Base-by-base conservation (phyloP, 768 basidiomycete genomes). In the Hygrocybe coccinea region DNA sequence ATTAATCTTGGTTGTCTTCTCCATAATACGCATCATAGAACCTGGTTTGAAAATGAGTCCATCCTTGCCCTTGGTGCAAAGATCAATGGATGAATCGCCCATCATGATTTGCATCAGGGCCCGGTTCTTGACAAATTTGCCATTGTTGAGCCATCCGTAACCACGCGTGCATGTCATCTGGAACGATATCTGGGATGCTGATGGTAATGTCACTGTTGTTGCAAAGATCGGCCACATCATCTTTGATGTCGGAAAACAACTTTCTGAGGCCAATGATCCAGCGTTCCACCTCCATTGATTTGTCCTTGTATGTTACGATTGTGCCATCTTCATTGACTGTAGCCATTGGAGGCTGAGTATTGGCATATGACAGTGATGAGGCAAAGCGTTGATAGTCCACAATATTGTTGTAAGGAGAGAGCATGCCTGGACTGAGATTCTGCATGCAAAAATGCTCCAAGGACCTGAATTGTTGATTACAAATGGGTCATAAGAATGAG, bases 131-230 rank as follows among this genome's bases (percentile, higher is more conserved):
- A 24, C 11, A 22, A 46, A 46, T 12, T 19, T 22, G 11, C 44
- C 44, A 7, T 46, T n/a, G 21, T 46, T 22, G 5, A 53, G 36
- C 52, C 52, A 53, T 15, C 37, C 17, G 43, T 53, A 53, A 12
- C 38, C 38, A 21, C 39, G 22, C 5, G 39, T 43, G 5, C 44
- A n/a, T 17, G 22, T 46, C 44, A 24, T 46, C 44, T 17, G 44
- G 44, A 19, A 46, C 12, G 14, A 19, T 12, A 12, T n/a, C 21
- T n/a, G n/a, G 17, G 5, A 46, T 17, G 17, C 12, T 46, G 17
- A 46, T 21, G 11, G n/a, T n/a, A 17, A 46, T 19, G 22, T 5
- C 2, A 12, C 22, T 22, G 11, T 22, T 22, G 11, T 24, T 5
- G 22, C 44, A 19, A 11, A 46, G 11, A 5, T 17, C 17, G 11